phyloP scores from a whole-genome alignment of 441 rosid species.

The Populus hybrid region DNA sequence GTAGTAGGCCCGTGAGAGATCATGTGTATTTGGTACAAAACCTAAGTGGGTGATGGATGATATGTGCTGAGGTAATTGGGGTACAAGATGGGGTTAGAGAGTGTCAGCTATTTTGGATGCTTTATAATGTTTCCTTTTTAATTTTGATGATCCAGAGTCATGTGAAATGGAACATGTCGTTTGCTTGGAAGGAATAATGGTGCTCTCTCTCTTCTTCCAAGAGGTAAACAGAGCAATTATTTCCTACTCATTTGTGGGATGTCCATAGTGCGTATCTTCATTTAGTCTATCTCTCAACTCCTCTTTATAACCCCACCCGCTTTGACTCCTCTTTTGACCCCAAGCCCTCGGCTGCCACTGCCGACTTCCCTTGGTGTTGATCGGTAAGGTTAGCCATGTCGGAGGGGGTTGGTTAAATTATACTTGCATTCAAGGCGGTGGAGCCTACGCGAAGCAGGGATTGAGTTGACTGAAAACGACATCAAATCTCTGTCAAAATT shows the following conservation, averaged over 20 bases:
- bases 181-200: conserved; percentile 10
- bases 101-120: conserved; percentile 33
- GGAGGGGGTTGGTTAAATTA: background rate
- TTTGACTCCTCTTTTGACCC: conserved; percentile 39
- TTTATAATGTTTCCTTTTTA: conserved; percentile 23
- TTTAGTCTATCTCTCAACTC: conserved; percentile 35
- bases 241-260: conserved; percentile 47
- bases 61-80: background rate
- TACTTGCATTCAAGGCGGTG: background rate
- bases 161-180: conserved; percentile 22
- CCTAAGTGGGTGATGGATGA: background rate
- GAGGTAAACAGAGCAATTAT: conserved; percentile 34
- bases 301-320: conserved; percentile 24
- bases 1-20: conserved; percentile 9
- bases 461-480: conserved; percentile 13
- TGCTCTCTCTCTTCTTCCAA: background rate
- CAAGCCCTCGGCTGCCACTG: conserved; percentile 1
- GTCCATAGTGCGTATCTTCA: conserved; percentile 21
- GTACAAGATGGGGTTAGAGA: conserved; percentile 18
- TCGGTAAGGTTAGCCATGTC: conserved; percentile 9
- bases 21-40: conserved; percentile 8
- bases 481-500: conserved; percentile 1
- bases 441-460: conserved; percentile 9
- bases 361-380: conserved; percentile 4
- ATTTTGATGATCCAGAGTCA: conserved; percentile 14